These are phyloP conservation scores for Myrmaecium sp. DNA, from an alignment of 2,329 filamentous ascomycete genomes.

Conservation along the genomic window DNA sequence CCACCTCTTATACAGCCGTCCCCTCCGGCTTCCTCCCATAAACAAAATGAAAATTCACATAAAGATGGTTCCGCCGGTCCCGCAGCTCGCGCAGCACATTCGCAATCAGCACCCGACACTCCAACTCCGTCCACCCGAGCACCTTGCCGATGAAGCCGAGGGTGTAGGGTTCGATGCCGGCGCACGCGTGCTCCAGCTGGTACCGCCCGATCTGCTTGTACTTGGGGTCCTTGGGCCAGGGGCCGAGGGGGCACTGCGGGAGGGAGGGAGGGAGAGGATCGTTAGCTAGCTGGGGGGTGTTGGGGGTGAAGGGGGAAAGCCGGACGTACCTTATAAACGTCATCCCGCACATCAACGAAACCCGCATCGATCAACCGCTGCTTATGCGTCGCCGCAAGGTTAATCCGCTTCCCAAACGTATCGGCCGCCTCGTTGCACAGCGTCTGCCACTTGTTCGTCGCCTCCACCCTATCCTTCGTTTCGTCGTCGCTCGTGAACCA, in stretches of 20 bases:
- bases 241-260: constrained; percentile 2
- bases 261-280: too few relatives aligned
- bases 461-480: too few relatives aligned
- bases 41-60: constrained; percentile 17
- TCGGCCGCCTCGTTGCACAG: constrained; percentile 11
- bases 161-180: constrained; percentile 20
- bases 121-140: constrained; percentile 16
- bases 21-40: constrained; percentile 14
- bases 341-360: constrained; percentile 17
- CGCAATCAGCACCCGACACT: constrained; percentile 17
- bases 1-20: too few relatives aligned
- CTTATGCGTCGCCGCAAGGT: constrained; percentile 5
- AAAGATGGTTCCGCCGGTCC: constrained; percentile 13
- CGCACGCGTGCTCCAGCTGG: constrained; percentile 2
- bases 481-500: constrained; percentile 3
- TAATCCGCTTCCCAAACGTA: constrained; percentile 8
- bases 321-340: constrained; percentile 16
- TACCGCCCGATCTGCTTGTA: constrained; percentile 1
- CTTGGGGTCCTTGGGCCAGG: constrained; percentile 1
- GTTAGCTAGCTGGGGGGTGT: too few relatives aligned
- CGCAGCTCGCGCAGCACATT: constrained; percentile 15
- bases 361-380: constrained; percentile 10
- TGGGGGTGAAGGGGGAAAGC: too few relatives aligned
- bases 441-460: constrained; percentile 11
- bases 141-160: constrained; percentile 19